Evolutionary conservation across 2,329 filamentous ascomycete species (phyloP).

Genomic region (Aspergillus viridinutans): DNA sequence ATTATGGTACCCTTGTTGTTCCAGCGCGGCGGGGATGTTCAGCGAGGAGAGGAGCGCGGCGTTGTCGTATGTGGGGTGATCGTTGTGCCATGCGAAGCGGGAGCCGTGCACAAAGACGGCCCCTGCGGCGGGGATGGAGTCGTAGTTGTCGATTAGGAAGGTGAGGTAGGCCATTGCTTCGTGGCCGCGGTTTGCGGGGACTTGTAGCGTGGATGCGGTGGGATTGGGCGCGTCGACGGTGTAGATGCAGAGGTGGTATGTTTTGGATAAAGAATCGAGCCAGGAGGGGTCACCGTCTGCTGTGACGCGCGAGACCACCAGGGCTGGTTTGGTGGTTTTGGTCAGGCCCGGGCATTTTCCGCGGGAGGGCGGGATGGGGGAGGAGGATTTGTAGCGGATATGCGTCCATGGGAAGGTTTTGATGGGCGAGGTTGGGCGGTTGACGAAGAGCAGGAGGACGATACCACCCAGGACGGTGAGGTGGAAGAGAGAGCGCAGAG

Average conservation of each 20-base stretch:
- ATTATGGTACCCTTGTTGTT: conserved; percentile 44
- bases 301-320: conserved; percentile 43
- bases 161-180: conserved; percentile 48
- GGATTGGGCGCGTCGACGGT: conserved; percentile 31
- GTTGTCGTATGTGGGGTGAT: conserved; percentile 44
- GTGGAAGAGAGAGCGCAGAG: conserved; percentile 33
- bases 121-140: conserved; percentile 33
- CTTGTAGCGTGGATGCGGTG: conserved; percentile 32
- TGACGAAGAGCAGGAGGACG: conserved; percentile 38
- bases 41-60: conserved; percentile 35
- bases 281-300: conserved; percentile 42
- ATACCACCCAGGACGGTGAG: conserved; percentile 31
- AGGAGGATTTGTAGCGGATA: conserved; percentile 40
- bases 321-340: conserved; percentile 38
- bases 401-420: conserved; percentile 42
- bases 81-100: conserved; percentile 45
- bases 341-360: conserved; percentile 43
- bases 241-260: conserved; percentile 48
- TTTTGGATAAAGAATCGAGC: conserved; percentile 35
- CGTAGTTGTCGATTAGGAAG: conserved; percentile 47
- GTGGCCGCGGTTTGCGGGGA: conserved; percentile 45
- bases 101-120: conserved; percentile 44
- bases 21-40: conserved; percentile 38
- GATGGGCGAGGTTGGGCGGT: conserved; percentile 26
- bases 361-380: conserved; percentile 33